Evolutionary conservation across 257 asterid genomes (phyloP), one percentile per base, ranked within the genome.

Genomic region (Cynanchum wilfordii): DNA sequence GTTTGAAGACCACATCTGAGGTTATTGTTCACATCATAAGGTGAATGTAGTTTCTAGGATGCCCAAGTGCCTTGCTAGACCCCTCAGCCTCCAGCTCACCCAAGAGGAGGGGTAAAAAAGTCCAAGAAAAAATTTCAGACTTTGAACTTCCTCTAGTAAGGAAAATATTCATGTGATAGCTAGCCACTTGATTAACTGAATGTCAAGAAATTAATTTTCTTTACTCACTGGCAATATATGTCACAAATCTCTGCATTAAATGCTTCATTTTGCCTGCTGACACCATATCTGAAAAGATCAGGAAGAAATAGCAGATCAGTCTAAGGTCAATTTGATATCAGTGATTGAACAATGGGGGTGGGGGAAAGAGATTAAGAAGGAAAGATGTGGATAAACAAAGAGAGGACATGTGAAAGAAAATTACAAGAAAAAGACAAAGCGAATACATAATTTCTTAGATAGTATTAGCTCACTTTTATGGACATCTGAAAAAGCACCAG

Each of bases 231-330:
- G 85, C 92, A 87, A 81, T 95, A 95, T 70, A 95, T 90, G 81
- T 95, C 97, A 71, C 89, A 85, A 66, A 95, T 92, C 88, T 95
- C 99, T 0, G 96, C 88, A 77, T 84, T 92, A 84, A 95, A 95
- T 33, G 93, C 83, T 74, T 92, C 99, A 56, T 90, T 83, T 83
- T 88, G 95, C 76, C 86, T 92, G 92, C 91, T 90, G 79, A 95
- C 88, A 65, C 99, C 99, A 73, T 95, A 91, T 71, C 98, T 95
- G 77, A 74, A 80, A 75, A 70, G 69, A 22, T 49, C 19, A 54
- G 69, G 44, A 56, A 51, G 52, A 59, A 69, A 64, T 42, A 74
- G 55, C 5, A 47, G 7, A 72, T 51, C 15, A 63, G 59, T n/a
- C n/a, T 5, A 1, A 33, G 68, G 29, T 15, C 2, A 56, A 20